Conservation (phyloP, 768 basidiomycete species). For the Pleurotus ostreatus region DNA sequence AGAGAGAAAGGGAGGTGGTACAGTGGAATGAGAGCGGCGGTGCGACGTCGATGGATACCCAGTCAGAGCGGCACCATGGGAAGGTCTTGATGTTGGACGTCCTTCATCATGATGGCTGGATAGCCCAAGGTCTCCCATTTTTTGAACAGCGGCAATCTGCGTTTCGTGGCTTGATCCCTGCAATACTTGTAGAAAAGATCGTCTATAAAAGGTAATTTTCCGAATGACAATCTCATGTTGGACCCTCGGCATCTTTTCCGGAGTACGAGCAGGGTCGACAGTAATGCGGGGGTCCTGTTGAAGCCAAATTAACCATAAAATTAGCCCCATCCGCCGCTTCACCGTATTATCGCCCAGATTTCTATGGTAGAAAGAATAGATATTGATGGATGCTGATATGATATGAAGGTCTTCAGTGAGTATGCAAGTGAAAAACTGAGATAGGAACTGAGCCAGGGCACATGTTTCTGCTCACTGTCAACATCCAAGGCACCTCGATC, state of each 20-base stretch:
- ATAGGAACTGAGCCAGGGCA: no score
- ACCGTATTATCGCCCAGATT: no score
- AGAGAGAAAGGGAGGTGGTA: background rate
- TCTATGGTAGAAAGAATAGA: no score
- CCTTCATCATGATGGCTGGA: constrained; percentile 7
- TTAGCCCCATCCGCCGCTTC: no score
- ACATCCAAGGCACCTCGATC: no score
- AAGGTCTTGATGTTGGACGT: constrained; percentile 3
- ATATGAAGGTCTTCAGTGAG: no score
- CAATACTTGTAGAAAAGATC: background rate
- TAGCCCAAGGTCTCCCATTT: background rate
- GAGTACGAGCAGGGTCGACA: background rate
- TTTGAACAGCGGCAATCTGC: constrained; percentile 7
- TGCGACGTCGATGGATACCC: background rate
- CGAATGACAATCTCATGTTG: background rate
- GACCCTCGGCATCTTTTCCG: background rate
- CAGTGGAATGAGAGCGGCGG: background rate
- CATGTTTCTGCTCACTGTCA: no score
- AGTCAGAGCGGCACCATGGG: constrained; percentile 2
- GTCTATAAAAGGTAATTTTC: background rate
- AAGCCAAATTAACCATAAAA: no score
- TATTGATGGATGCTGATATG: no score
- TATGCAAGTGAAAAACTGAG: no score
- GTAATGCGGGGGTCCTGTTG: no score
- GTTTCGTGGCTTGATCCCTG: background rate